Evolutionary conservation across 306 rosid species (phyloP).

Genomic region (Cercis canadensis): DNA sequence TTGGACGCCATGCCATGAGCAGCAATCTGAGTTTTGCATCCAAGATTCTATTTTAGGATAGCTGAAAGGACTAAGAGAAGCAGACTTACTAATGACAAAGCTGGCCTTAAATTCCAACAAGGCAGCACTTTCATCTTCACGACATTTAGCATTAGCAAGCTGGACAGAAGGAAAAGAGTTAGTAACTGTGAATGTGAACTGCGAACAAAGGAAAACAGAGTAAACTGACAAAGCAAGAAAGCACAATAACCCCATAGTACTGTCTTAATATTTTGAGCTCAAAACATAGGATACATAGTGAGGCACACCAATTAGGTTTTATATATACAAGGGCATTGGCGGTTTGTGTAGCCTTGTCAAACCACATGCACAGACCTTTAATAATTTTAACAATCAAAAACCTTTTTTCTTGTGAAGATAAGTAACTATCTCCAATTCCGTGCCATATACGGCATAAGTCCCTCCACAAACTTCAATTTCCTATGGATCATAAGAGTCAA

Average conservation of each 20-base stretch:
- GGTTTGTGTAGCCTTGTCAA: no score
- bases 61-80: not conserved
- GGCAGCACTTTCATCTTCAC: not conserved
- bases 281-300: no score
- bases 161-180: not conserved
- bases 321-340: no score
- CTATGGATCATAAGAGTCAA: no score
- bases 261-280: no score
- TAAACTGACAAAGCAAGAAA: not conserved
- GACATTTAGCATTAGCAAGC: not conserved
- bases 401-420: no score
- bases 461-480: no score
- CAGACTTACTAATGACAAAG: not conserved
- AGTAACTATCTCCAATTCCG: no score
- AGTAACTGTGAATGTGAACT: not conserved
- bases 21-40: not conserved
- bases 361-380: no score
- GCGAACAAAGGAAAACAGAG: not conserved
- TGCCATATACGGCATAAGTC: no score
- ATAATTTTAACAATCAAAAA: no score
- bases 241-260: not conserved
- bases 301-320: no score
- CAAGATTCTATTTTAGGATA: not conserved
- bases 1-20: not conserved
- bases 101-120: conserved; percentile 9